These are phyloP conservation scores for Smittium culicis DNA, from an alignment of 371 early-diverging fungal genomes.

Conservation along the genomic window DNA sequence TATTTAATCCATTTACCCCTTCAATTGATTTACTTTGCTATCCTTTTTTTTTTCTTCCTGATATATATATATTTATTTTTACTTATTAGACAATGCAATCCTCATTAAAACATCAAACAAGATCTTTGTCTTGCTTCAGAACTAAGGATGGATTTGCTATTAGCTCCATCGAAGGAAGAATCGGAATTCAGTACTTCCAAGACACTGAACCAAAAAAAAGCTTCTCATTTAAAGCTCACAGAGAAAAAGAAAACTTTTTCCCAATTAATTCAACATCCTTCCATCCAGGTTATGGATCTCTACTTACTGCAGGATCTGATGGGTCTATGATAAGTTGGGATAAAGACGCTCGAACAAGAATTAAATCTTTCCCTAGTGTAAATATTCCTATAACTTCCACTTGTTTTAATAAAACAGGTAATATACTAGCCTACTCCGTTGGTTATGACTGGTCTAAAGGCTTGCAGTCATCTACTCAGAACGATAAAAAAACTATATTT, in stretches of 20 bases:
- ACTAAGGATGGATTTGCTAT: slow-evolving; percentile 69
- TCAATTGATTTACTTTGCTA: background rate
- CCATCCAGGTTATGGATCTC: slow-evolving; percentile 77
- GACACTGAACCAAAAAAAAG: slow-evolving; percentile 40
- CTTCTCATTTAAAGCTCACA: slow-evolving; percentile 92
- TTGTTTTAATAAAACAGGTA: slow-evolving; percentile 74
- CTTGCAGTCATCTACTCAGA: slow-evolving; percentile 35
- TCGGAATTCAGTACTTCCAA: slow-evolving; percentile 80
- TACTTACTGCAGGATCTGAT: slow-evolving; percentile 85
- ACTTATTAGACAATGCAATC: slow-evolving; percentile 37
- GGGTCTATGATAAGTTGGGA: slow-evolving; percentile 91
- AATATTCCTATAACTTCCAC: slow-evolving; percentile 59
- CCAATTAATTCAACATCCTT: slow-evolving; percentile 70
- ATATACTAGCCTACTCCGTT: slow-evolving; percentile 83
- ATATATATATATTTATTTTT: no score
- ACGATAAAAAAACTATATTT: slow-evolving; percentile 42
- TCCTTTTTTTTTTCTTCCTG: no score
- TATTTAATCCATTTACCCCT: slow-evolving; percentile 13
- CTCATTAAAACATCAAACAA: slow-evolving; percentile 78
- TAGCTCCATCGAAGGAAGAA: slow-evolving; percentile 86
- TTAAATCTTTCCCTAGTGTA: slow-evolving; percentile 49
- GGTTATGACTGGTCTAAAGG: slow-evolving; percentile 98
- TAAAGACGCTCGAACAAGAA: slow-evolving; percentile 75
- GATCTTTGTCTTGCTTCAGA: slow-evolving; percentile 61
- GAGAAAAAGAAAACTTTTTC: slow-evolving; percentile 59